Evolutionary conservation across 306 rosid species (phyloP).

Genomic region (Medicago lupulina): DNA sequence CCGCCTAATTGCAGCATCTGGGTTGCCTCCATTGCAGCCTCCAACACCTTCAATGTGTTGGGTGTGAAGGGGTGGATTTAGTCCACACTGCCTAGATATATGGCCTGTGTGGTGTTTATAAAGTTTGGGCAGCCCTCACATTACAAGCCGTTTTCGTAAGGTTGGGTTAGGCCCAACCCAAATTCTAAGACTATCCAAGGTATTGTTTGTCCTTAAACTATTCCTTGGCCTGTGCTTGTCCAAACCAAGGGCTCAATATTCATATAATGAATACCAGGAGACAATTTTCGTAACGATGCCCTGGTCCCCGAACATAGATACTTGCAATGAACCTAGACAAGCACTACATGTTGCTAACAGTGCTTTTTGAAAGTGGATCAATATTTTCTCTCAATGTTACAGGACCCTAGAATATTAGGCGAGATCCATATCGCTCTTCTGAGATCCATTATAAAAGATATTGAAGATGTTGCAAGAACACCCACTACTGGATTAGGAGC

Average conservation of each 20-base stretch:
- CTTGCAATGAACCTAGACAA: slow-evolving; percentile 6
- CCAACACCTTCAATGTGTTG: too few relatives aligned
- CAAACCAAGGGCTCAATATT: slow-evolving; percentile 3
- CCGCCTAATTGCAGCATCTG: too few relatives aligned
- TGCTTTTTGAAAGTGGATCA: slow-evolving; percentile 33
- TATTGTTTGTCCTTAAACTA: slow-evolving; percentile 27
- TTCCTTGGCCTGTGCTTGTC: slow-evolving; percentile 8
- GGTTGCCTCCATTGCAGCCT: too few relatives aligned
- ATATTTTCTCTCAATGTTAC: slow-evolving; percentile 32
- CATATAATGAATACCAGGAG: slow-evolving; percentile 16
- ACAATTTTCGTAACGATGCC: slow-evolving; percentile 2
- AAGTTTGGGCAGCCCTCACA: too few relatives aligned
- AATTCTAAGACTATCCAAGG: neutral
- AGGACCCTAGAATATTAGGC: slow-evolving; percentile 79
- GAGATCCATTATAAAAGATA: slow-evolving; percentile 68
- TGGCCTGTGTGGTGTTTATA: too few relatives aligned
- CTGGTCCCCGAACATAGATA: slow-evolving; percentile 7
- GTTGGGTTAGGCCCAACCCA: too few relatives aligned
- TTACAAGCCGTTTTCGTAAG: too few relatives aligned
- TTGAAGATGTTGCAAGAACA: slow-evolving; percentile 74
- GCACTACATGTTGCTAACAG: slow-evolving; percentile 6
- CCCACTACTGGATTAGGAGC: slow-evolving; percentile 60
- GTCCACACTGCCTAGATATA: too few relatives aligned
- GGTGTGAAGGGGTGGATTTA: too few relatives aligned
- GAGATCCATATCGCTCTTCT: slow-evolving; percentile 82